Conservation (phyloP, 495 filamentous ascomycete genomes). For the Neurospora terricola region DNA sequence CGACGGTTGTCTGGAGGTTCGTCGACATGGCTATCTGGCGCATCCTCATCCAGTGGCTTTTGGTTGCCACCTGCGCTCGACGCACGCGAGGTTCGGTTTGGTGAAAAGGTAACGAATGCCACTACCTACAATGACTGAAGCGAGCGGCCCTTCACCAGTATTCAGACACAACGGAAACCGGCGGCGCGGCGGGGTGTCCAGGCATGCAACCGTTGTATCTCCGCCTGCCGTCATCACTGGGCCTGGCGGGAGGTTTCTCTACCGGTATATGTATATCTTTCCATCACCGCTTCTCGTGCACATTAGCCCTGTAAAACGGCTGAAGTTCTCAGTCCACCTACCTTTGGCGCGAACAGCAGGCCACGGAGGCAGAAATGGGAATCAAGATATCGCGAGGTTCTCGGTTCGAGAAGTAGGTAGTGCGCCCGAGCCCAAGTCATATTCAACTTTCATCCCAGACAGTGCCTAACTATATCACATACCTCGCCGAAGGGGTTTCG, state of each 20-base stretch:
- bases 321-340: not conserved
- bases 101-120: not conserved
- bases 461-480: not conserved
- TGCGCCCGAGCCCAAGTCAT: not conserved
- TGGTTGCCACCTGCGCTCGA: not conserved
- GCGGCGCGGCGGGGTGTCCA: not conserved
- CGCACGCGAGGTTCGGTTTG: not conserved
- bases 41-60: constrained; percentile 22
- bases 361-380: not conserved
- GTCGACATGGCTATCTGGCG: constrained; percentile 18
- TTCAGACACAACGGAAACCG: not conserved
- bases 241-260: not conserved
- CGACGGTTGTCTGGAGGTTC: constrained; percentile 12
- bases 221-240: not conserved
- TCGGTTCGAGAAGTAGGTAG: not conserved
- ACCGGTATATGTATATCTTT: not conserved
- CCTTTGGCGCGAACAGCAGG: not conserved
- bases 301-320: not conserved
- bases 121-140: not conserved
- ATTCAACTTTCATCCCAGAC: not conserved
- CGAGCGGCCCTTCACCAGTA: not conserved
- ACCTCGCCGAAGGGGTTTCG: not conserved
- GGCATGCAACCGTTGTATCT: not conserved
- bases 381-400: not conserved
- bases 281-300: not conserved